A percentile compares a stretch with the other conserved stretches of the same genome.
phyloP scores from a whole-genome alignment of 2,329 filamentous ascomycete species.

The Tolypocladium paradoxum region DNA sequence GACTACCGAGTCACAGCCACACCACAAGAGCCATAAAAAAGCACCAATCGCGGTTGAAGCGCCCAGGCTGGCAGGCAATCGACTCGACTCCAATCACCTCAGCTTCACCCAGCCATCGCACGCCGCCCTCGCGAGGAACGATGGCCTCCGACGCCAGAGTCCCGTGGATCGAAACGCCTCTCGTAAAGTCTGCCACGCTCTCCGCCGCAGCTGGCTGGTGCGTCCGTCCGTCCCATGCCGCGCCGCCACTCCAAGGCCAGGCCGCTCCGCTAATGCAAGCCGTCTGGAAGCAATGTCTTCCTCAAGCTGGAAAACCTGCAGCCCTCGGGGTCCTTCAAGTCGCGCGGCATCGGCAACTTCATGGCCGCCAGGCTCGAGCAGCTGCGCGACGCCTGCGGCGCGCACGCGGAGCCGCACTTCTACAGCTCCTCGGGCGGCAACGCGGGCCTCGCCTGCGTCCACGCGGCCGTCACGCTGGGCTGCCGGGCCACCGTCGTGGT shows the following conservation, averaged over 20 bases:
- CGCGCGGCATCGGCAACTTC: constrained; percentile 62
- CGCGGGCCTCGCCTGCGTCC: constrained; percentile 69
- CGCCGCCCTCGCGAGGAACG: neutral
- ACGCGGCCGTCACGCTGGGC: constrained; percentile 51
- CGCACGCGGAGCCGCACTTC: constrained; percentile 40
- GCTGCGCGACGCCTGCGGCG: constrained; percentile 6
- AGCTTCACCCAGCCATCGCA: too few species aligned
- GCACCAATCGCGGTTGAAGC: too few species aligned
- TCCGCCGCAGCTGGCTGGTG: constrained; percentile 11
- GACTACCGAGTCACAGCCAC: too few species aligned
- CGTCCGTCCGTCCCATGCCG: neutral
- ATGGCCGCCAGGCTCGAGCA: constrained; percentile 38
- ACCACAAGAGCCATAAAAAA: too few species aligned
- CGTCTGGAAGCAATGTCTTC: constrained; percentile 51
- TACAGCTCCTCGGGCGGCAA: constrained; percentile 69
- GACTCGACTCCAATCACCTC: too few species aligned
- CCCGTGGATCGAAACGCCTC: constrained; percentile 59
- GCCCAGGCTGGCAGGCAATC: too few species aligned
- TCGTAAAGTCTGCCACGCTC: constrained; percentile 46
- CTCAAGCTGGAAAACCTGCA: constrained; percentile 77
- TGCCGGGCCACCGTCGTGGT: constrained; percentile 62
- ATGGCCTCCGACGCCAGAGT: neutral
- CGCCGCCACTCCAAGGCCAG: neutral
- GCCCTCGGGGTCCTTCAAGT: constrained; percentile 78
- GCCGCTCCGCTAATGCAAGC: neutral